Evolutionary conservation across 2,329 filamentous ascomycete genomes (phyloP).

Genomic region (Blastomyces silverae): DNA sequence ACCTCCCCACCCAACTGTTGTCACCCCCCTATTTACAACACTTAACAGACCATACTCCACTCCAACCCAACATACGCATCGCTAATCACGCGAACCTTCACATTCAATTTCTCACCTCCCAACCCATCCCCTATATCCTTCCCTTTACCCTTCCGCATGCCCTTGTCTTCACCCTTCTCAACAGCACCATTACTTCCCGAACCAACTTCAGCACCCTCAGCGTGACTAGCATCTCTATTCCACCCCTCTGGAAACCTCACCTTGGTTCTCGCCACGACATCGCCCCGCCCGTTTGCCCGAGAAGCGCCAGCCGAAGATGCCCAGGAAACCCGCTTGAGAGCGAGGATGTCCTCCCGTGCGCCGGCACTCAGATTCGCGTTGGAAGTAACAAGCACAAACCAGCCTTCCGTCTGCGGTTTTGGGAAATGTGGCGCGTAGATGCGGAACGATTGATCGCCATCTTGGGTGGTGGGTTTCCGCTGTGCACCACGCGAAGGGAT

Average conservation of each 20-base stretch:
- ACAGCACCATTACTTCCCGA: slow-evolving; percentile 27
- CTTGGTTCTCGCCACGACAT: slow-evolving; percentile 19
- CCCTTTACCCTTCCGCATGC: slow-evolving; percentile 22
- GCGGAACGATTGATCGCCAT: slow-evolving; percentile 39
- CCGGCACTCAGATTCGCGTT: slow-evolving; percentile 40
- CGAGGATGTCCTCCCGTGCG: slow-evolving; percentile 67
- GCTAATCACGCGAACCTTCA: slow-evolving; percentile 65
- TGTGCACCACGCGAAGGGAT: slow-evolving; percentile 9
- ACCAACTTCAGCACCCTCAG: background rate
- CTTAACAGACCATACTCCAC: slow-evolving; percentile 44
- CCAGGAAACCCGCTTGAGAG: slow-evolving; percentile 83
- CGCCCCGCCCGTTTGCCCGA: slow-evolving; percentile 18
- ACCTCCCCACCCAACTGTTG: slow-evolving; percentile 25
- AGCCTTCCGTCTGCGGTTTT: slow-evolving; percentile 90
- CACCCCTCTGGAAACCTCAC: slow-evolving; percentile 18
- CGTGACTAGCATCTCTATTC: background rate
- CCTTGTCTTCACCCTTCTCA: slow-evolving; percentile 22
- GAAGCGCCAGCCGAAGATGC: slow-evolving; percentile 29
- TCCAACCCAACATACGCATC: slow-evolving; percentile 79
- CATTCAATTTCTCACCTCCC: slow-evolving; percentile 30
- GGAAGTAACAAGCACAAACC: slow-evolving; percentile 69
- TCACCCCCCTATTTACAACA: slow-evolving; percentile 35
- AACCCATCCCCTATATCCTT: slow-evolving; percentile 7
- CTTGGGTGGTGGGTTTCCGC: slow-evolving; percentile 57
- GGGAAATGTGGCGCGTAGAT: slow-evolving; percentile 87